A percentile compares a stretch with the other conserved stretches of the same genome.
Conservation (phyloP, 2,329 filamentous ascomycete genomes). For the Hypoxylon sp. region DNA sequence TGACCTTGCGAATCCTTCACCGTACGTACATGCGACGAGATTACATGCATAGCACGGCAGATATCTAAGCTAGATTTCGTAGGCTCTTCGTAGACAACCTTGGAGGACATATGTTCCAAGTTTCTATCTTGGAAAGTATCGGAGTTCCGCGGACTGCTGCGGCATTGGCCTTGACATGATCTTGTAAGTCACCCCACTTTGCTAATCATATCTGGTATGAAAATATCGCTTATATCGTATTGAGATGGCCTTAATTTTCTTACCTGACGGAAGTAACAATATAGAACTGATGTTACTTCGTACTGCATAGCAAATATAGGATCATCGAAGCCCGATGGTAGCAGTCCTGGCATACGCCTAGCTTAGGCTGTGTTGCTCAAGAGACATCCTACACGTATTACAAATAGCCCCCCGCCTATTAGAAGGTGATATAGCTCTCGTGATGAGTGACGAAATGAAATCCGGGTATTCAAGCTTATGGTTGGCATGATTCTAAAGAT, state of each 20-base stretch:
- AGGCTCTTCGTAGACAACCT: not conserved
- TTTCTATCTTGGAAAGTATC: not conserved
- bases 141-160: not conserved
- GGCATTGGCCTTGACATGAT: constrained; percentile 3
- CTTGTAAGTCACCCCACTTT: constrained; percentile 4
- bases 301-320: constrained; percentile 20
- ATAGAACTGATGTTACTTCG: constrained; percentile 15
- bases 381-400: constrained; percentile 1
- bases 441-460: constrained; percentile 1
- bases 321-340: constrained; percentile 10
- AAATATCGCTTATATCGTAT: constrained; percentile 3
- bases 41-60: constrained; percentile 33
- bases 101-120: not conserved
- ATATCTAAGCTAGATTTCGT: constrained; percentile 6
- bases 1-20: constrained; percentile 30
- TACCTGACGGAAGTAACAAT: not conserved
- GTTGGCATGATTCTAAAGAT: constrained; percentile 21
- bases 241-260: not conserved
- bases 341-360: constrained; percentile 6
- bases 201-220: constrained; percentile 5
- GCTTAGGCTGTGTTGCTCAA: not conserved
- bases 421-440: constrained; percentile 1
- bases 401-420: constrained; percentile 11
- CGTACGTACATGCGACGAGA: constrained; percentile 27
- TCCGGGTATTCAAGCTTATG: not conserved